Evolutionary conservation across 495 filamentous ascomycete species (phyloP).

Genomic region (Pseudevernia furfuracea): DNA sequence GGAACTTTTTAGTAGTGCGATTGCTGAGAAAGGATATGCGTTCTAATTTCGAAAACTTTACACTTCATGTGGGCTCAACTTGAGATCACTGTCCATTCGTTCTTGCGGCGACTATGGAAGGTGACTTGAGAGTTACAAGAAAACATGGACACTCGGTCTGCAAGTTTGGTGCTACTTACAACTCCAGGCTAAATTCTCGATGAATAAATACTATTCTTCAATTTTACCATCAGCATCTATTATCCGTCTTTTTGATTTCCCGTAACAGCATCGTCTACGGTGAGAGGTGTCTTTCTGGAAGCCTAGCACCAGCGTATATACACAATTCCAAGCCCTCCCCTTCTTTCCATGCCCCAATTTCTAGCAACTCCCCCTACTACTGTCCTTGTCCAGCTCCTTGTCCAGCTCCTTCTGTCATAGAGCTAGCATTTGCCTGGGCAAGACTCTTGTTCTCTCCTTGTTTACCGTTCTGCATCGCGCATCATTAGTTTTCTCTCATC

Average conservation of each 20-base stretch:
- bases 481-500: conserved; percentile 14
- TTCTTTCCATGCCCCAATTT: neutral
- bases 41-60: neutral
- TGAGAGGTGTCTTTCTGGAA: neutral
- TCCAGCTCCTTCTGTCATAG: conserved; percentile 44
- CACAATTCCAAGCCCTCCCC: neutral
- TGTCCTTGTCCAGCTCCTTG: conserved; percentile 20
- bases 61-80: neutral
- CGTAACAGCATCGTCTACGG: neutral
- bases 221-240: neutral
- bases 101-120: neutral
- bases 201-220: neutral
- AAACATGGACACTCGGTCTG: neutral
- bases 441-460: conserved; percentile 78
- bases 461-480: conserved; percentile 74
- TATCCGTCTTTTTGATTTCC: neutral
- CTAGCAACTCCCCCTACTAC: conserved; percentile 1
- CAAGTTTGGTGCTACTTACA: neutral
- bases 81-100: neutral
- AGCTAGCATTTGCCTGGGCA: conserved; percentile 60
- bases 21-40: neutral
- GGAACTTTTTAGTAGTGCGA: neutral
- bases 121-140: neutral
- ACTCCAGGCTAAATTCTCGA: neutral
- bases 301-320: neutral